Percentiles rank a stretch among this genome's conserved stretches.
Conservation (phyloP, 139 green algal species). For the Chlorella sp. region DNA sequence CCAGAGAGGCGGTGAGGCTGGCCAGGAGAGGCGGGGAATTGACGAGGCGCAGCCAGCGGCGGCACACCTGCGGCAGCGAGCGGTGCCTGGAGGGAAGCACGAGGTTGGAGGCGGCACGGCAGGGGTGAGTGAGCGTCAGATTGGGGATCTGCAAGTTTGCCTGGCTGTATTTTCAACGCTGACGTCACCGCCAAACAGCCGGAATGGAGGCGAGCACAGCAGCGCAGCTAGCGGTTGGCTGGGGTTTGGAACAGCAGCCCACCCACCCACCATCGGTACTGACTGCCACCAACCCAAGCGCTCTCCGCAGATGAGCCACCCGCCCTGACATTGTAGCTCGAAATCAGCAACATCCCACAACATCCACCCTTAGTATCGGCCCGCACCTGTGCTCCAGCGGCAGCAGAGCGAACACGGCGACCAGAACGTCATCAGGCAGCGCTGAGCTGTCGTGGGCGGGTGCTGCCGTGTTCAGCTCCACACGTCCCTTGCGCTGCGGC, state of each 20-base stretch:
- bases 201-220: not conserved
- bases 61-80: not conserved
- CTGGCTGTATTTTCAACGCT: not conserved
- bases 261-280: no score
- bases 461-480: not conserved
- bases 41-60: not conserved
- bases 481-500: not conserved
- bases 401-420: not conserved
- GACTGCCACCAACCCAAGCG: no score
- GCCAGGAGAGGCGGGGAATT: not conserved
- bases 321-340: no score
- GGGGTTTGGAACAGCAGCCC: no score
- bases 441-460: not conserved
- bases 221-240: no score
- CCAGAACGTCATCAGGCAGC: not conserved
- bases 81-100: not conserved
- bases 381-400: not conserved
- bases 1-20: not conserved
- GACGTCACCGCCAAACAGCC: not conserved
- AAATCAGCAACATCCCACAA: not conserved
- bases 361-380: not conserved
- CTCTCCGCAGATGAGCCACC: no score
- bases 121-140: not conserved
- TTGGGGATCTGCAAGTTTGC: not conserved
- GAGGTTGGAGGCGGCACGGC: no score